Evolutionary conservation across 139 green algal species (phyloP).

Genomic region (Tetraselmis chui): DNA sequence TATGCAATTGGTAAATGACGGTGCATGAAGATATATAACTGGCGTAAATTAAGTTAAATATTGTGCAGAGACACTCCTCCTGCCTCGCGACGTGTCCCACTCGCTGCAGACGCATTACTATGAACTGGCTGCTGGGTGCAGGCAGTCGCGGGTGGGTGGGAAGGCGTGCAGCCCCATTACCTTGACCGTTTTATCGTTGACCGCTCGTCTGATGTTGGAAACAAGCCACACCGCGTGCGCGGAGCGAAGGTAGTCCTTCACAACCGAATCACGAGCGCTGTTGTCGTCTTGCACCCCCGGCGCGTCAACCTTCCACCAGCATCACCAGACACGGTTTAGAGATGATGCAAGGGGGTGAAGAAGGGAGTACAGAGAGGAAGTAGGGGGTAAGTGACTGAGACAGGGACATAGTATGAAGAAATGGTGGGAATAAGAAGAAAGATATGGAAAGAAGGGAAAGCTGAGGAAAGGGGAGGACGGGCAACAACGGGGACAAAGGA

Average conservation of each 20-base stretch:
- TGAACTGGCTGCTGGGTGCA: too few relatives aligned
- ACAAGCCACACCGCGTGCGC: slow-evolving; percentile 31
- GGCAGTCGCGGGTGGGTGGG: too few relatives aligned
- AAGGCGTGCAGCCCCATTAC: neutral
- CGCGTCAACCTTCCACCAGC: slow-evolving; percentile 20
- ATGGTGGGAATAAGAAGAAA: too few relatives aligned
- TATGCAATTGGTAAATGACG: too few relatives aligned
- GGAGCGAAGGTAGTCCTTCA: slow-evolving; percentile 27
- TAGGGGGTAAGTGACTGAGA: too few relatives aligned
- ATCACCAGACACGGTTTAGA: neutral
- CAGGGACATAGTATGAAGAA: too few relatives aligned
- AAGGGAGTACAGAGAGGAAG: neutral
- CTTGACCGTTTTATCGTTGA: slow-evolving; percentile 35
- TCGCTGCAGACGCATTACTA: too few relatives aligned
- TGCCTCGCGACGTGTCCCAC: too few relatives aligned
- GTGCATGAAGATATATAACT: too few relatives aligned
- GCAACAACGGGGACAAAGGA: too few relatives aligned
- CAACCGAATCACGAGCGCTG: slow-evolving; percentile 23
- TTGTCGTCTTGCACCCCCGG: slow-evolving; percentile 33
- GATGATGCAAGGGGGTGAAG: neutral
- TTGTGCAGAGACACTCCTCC: too few relatives aligned
- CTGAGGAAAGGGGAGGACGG: neutral
- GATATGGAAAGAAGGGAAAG: neutral
- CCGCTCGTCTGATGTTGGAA: slow-evolving; percentile 25
- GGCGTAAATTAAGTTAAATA: too few relatives aligned